These are phyloP conservation scores for Dicorynia guianensis DNA, from an alignment of 306 rosid genomes.

Conservation along the genomic window DNA sequence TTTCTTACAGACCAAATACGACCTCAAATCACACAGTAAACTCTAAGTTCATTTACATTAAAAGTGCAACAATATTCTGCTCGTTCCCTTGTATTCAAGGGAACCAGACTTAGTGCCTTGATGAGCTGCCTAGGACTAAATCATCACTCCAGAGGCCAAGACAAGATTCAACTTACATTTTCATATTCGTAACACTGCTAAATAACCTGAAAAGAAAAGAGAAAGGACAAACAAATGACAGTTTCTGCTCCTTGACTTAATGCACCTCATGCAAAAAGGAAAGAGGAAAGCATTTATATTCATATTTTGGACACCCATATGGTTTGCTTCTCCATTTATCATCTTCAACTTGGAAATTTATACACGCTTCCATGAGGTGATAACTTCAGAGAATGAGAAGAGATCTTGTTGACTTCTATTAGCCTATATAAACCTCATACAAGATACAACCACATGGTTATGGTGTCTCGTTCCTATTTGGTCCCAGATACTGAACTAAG, in stretches of 20 bases:
- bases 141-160: conserved; percentile 22
- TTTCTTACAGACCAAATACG: neutral
- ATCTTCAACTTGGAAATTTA: neutral
- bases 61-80: neutral
- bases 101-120: neutral
- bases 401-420: neutral
- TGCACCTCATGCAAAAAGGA: neutral
- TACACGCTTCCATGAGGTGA: conserved; percentile 2
- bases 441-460: neutral
- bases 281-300: conserved; percentile 1
- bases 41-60: neutral
- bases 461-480: neutral
- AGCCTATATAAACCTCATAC: conserved; percentile 7
- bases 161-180: neutral
- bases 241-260: too few relatives aligned
- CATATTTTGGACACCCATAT: conserved; percentile 5
- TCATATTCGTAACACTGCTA: neutral
- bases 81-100: neutral
- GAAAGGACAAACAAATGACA: neutral
- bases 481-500: conserved; percentile 21
- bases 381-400: conserved; percentile 22
- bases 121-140: conserved; percentile 5
- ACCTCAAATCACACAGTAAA: neutral
- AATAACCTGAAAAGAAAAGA: conserved; percentile 1
- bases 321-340: neutral